Base-by-base conservation (phyloP, 2,329 filamentous ascomycete genomes). In the Colletotrichum filicis region DNA sequence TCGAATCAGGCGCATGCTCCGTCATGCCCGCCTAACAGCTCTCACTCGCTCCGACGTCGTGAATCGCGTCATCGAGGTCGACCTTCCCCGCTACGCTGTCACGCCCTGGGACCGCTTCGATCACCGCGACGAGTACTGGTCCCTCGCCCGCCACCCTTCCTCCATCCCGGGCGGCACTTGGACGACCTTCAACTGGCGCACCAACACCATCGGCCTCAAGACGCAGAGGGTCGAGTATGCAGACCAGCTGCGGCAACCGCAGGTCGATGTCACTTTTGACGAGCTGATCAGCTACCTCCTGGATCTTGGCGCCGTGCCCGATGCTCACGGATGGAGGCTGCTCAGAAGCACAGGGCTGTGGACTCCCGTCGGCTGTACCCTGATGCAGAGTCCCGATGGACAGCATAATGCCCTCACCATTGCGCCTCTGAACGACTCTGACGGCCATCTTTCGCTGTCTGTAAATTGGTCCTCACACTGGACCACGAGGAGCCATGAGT, bases 171-270 rank as follows among this genome's bases (percentile, higher is more conserved):
- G 91, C 2, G 91, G 91, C 0, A 87, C 84, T 32, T 93, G 91
- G 91, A 91, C 90, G 0, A 88, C 87, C 0, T 92, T 93, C 78
- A 88, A 92, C 79, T 93, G 91, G 91, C 88, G 87, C 76, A 87
- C 87, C n/a, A 87, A 91, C 75, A 83, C 88, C 3, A 91, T 92
- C 28, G 91, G 91, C 1, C 83, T 88, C 67, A 91, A 89, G 77
- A 88, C 88, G 16, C 91, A 92, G 81, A 85, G 91, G 42, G 85
- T 92, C 52, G 90, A 92, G 78, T 93, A 92, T 75, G 88, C 86
- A 9, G 87, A 89, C 67, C 87, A 89, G 78, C 82, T 89, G 8
- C 83, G 87, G 8, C 87, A 88, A 78, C 87, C 87, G 0, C 87
- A 88, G 78, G 87, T 87, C 19, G 87, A 88, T 35, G 80, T 87